Base-by-base conservation (phyloP, 805 yeast genomes). In the Wickerhamiella sorbophila region DNA sequence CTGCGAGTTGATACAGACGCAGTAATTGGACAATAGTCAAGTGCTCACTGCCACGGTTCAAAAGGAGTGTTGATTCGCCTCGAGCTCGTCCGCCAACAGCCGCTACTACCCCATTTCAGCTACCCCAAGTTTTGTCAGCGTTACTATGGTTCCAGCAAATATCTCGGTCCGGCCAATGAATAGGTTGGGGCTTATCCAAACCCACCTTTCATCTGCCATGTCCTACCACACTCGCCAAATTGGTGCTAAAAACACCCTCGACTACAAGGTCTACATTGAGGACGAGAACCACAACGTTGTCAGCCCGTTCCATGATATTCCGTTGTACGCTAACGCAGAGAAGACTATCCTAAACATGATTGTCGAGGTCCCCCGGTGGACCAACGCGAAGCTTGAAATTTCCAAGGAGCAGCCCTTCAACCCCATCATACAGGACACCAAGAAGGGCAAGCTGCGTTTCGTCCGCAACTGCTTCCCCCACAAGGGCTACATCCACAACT, bases 391-490 rank as follows among this genome's bases (percentile, higher is more conserved):
- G 71, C 72, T 87, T 63, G 98, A 91, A 54, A 86, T 87, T 65
- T 75, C 81, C 63, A 87, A 86, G 69, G 94, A 82, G 56, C 67
- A 67, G 54, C 65, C 74, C 36, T 72, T 86, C 61, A 91, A 91
- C 72, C 98, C 98, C 57, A 91, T 91, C 55, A 70, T 83, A 48
- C 98, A 91, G 71, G 98, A 91, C 67, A 83, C 93, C 60, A 91
- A 91, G 72, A 88, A 91, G 73, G 97, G 96, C 53, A 80, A 85
- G 65, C 75, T 86, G 58, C 78, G 97, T 69, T 91, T 79, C 55
- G 97, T 91, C 46, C 79, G 94, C 70, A 91, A 91, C 75, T 77
- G 94, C 64, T 88, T 88, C 84, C 98, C 98, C 41, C 94, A 83
- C 71, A 94, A 91, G 64, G 98, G 98, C 55, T 88, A 91, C 72